These are phyloP conservation scores for Apiospora malaysiana DNA, from an alignment of 2,329 filamentous ascomycete species.

Conservation along the genomic window DNA sequence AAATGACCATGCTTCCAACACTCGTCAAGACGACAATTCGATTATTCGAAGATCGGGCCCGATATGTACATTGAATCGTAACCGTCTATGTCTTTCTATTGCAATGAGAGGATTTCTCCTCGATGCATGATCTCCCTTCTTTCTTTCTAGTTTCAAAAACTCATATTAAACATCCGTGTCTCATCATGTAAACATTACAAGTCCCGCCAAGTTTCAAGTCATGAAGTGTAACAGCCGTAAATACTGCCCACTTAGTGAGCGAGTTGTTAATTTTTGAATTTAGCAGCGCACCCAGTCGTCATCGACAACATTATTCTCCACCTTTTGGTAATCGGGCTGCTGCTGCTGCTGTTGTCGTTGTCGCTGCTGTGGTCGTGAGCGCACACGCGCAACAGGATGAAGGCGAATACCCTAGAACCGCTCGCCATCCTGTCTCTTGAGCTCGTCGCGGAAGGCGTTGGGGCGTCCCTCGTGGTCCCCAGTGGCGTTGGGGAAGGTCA, in stretches of 20 bases:
- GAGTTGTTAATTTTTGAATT: not conserved
- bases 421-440: slow-evolving; percentile 52
- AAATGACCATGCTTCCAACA: not conserved
- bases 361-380: not conserved
- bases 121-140: not conserved
- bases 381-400: not conserved
- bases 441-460: slow-evolving; percentile 58
- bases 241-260: not conserved
- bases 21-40: not conserved
- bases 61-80: not conserved
- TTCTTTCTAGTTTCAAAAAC: not conserved
- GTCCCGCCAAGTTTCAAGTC: not conserved
- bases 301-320: not conserved
- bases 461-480: slow-evolving; percentile 24
- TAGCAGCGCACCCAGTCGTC: not conserved
- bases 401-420: slow-evolving; percentile 35
- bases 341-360: not conserved
- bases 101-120: not conserved
- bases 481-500: slow-evolving; percentile 38
- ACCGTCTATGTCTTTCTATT: not conserved
- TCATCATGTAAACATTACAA: slow-evolving; percentile 18
- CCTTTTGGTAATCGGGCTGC: not conserved
- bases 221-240: not conserved
- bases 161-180: slow-evolving; percentile 12
- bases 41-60: not conserved